These are phyloP conservation scores for Collybia sordida DNA, from an alignment of 768 basidiomycete species.

Conservation along the genomic window DNA sequence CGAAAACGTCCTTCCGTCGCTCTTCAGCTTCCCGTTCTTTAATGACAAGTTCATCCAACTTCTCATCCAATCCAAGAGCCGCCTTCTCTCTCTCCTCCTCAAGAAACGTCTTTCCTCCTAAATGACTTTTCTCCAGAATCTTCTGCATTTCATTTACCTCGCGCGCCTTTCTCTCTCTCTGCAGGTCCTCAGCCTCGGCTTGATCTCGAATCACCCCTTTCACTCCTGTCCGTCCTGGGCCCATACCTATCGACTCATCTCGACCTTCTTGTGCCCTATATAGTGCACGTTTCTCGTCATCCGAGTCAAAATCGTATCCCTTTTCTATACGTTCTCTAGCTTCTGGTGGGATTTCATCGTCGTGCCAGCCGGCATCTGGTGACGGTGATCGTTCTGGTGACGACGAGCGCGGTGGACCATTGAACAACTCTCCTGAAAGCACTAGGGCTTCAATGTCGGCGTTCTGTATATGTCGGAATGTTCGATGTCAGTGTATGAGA, in stretches of 20 bases:
- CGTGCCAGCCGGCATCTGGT: slow-evolving; percentile 55
- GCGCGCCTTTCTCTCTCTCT: slow-evolving; percentile 48
- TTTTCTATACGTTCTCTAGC: slow-evolving; percentile 31
- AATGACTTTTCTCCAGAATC: slow-evolving; percentile 61
- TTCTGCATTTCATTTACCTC: slow-evolving; percentile 53
- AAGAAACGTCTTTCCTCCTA: slow-evolving; percentile 72
- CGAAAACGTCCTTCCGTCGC: slow-evolving; percentile 43
- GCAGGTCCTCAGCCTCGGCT: slow-evolving; percentile 60
- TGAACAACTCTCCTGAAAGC: slow-evolving; percentile 72
- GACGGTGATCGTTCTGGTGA: slow-evolving; percentile 69
- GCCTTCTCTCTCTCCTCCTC: slow-evolving; percentile 71
- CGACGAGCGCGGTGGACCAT: slow-evolving; percentile 47
- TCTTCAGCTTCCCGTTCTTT: slow-evolving; percentile 39
- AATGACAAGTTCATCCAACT: slow-evolving; percentile 43
- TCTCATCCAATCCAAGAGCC: slow-evolving; percentile 36
- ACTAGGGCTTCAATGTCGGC: slow-evolving; percentile 27
- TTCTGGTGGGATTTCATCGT: slow-evolving; percentile 43
- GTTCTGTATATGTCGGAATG: slow-evolving; percentile 14
- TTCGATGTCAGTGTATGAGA: background rate
- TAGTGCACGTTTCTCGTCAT: slow-evolving; percentile 35
- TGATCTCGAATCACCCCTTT: slow-evolving; percentile 87
- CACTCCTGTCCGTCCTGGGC: slow-evolving; percentile 82
- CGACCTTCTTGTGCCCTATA: slow-evolving; percentile 28
- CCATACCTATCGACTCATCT: slow-evolving; percentile 77
- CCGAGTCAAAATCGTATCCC: slow-evolving; percentile 46